Base-by-base conservation (phyloP, 305 asterid species). In the Solanum chacoense region DNA sequence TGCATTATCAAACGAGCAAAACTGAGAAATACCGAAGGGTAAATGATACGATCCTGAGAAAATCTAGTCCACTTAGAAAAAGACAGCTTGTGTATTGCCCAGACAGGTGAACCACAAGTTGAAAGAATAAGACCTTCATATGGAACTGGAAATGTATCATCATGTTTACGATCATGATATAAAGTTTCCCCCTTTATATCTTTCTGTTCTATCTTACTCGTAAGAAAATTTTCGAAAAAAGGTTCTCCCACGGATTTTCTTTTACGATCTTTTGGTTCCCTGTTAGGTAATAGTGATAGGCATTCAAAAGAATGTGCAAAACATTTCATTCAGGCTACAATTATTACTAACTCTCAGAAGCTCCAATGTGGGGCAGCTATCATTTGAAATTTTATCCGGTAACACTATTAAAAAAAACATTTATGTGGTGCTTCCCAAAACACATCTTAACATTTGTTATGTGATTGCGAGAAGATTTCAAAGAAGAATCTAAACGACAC, bases 1-100 rank as follows among this genome's bases (percentile, higher is more conserved):
- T 98, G 98, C 95, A 94, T 88, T 71, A 88, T 83, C 65, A 84
- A 38, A 84, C 29, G 83, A 81, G 63, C 8, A 55, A 40, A 85
- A 59, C 87, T 91, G 81, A 91, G 92, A 67, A 50, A 42, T 13
- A 84, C 65, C 36, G 59, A 45, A 84, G 76, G 80, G 10, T 42
- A 32, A 63, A 85, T 85, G 87, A 32, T 22, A 11, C 9, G 24
- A 63, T 55, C 76, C n/a, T 63, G 42, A 31, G 79, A 85, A 59
- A 36, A 34, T 71, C 75, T 85, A 85, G 26, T 67, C 75, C 83
- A 86, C 31, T 72, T 72, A 86, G 84, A 86, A 36, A 7, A 38
- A 40, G 31, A 40, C 76, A 18, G 28, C 84, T 29, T 40, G 32
- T 31, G 73, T 55, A 55, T 20, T 55, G 74, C 31, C 69, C 73